phyloP scores from a whole-genome alignment of 176 grass and related monocot genomes.

The Bonia amplexicaulis region DNA sequence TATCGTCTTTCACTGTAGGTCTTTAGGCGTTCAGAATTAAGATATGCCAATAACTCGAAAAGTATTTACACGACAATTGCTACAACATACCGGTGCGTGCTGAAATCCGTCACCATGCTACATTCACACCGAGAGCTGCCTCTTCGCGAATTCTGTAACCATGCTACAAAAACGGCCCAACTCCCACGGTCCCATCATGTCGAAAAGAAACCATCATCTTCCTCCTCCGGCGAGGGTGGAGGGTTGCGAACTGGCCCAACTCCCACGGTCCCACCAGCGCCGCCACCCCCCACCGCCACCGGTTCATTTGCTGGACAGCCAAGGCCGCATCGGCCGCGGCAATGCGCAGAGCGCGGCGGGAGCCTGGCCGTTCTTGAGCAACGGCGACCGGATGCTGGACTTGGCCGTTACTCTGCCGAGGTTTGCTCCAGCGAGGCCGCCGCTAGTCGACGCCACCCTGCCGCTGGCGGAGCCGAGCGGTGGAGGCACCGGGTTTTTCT shows the following conservation, averaged over 20 bases:
- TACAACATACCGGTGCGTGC: no score
- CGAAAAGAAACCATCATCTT: not conserved
- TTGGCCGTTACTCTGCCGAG: not conserved
- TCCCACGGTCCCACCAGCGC: not conserved
- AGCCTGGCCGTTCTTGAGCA: not conserved
- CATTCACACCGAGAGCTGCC: no score
- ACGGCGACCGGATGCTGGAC: not conserved
- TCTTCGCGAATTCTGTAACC: no score
- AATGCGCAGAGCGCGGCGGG: not conserved
- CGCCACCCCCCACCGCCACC: not conserved
- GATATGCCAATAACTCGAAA: no score
- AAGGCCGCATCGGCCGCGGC: not conserved
- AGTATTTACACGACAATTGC: no score
- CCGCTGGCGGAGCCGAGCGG: not conserved
- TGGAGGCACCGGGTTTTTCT: not conserved
- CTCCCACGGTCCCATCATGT: no score
- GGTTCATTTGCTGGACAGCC: not conserved
- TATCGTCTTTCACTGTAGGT: no score
- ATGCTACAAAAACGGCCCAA: no score
- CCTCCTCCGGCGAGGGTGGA: not conserved
- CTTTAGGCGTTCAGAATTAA: no score
- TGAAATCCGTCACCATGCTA: no score
- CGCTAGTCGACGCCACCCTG: not conserved
- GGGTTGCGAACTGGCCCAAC: not conserved
- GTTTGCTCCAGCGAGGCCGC: not conserved